Percentiles rank a stretch among this genome's conserved stretches.
These are phyloP conservation scores for Mycena alexandri DNA, from an alignment of 768 basidiomycete species.

Conservation along the genomic window DNA sequence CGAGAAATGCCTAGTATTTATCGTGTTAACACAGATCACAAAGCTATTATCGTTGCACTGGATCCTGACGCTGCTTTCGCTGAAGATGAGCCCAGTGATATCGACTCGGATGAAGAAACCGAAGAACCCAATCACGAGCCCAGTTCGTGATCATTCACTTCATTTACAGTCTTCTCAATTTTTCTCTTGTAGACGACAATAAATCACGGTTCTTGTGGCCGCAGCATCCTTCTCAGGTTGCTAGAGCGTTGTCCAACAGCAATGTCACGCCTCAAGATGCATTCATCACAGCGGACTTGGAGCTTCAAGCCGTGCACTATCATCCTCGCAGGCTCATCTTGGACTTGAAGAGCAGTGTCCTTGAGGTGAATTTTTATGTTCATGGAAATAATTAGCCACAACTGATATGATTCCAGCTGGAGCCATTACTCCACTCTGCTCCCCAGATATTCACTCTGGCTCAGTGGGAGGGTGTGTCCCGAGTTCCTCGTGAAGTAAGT, in stretches of 20 bases:
- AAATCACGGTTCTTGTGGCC: no score
- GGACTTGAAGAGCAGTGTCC: background rate
- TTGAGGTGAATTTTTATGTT: background rate
- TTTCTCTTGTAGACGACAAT: no score
- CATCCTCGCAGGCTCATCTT: background rate
- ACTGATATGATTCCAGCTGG: no score
- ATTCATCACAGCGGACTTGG: background rate
- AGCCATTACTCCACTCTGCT: background rate
- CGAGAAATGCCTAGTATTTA: background rate
- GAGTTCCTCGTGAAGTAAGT: background rate
- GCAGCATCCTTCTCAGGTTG: no score
- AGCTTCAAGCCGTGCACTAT: background rate
- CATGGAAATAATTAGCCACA: no score
- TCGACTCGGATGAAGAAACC: no score
- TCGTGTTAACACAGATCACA: background rate
- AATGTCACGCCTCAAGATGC: background rate
- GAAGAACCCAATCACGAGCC: no score
- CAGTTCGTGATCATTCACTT: no score
- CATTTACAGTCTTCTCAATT: no score
- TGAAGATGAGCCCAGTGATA: background rate
- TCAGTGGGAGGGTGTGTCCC: slow-evolving; percentile 1
- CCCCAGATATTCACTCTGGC: background rate
- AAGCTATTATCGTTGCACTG: background rate
- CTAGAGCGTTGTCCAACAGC: no score
- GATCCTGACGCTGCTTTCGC: no score